A percentile compares a stretch with the other conserved stretches of the same genome.
Conservation (phyloP, 371 early-diverging fungal genomes). For the Mortierella sp. region DNA sequence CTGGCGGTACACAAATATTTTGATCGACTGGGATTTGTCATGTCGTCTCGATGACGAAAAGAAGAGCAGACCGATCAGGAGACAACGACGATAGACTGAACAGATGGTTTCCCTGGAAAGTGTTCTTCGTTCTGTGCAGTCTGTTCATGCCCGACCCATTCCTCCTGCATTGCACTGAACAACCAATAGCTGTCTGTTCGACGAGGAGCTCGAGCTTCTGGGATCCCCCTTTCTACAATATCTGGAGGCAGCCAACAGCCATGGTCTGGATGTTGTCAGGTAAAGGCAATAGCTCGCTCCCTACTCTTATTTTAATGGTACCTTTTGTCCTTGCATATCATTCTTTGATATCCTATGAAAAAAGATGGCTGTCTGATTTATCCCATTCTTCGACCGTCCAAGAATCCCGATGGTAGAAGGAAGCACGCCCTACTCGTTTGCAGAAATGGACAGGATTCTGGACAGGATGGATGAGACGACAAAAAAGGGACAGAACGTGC, state of each 20-base stretch:
- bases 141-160: background rate
- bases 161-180: conserved; percentile 9
- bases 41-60: background rate
- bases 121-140: background rate
- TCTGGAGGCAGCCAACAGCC: conserved; percentile 62
- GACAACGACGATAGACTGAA: background rate
- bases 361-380: background rate
- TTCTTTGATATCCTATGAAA: background rate
- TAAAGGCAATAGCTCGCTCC: conserved; percentile 5
- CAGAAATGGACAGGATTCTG: conserved; percentile 68
- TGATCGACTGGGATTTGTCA: too few species aligned
- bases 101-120: background rate
- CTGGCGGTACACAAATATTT: too few species aligned
- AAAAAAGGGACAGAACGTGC: conserved; percentile 66
- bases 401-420: conserved; percentile 84
- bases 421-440: conserved; percentile 71
- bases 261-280: conserved; percentile 67
- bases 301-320: too few species aligned
- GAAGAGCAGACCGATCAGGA: too few species aligned
- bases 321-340: conserved; percentile 2
- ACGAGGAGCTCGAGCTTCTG: conserved; percentile 74
- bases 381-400: background rate
- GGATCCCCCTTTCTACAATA: conserved; percentile 81
- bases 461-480: conserved; percentile 64
- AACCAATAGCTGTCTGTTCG: conserved; percentile 73